These are phyloP conservation scores for Didymella segeticola DNA, from an alignment of 2,329 filamentous ascomycete genomes.

Conservation along the genomic window DNA sequence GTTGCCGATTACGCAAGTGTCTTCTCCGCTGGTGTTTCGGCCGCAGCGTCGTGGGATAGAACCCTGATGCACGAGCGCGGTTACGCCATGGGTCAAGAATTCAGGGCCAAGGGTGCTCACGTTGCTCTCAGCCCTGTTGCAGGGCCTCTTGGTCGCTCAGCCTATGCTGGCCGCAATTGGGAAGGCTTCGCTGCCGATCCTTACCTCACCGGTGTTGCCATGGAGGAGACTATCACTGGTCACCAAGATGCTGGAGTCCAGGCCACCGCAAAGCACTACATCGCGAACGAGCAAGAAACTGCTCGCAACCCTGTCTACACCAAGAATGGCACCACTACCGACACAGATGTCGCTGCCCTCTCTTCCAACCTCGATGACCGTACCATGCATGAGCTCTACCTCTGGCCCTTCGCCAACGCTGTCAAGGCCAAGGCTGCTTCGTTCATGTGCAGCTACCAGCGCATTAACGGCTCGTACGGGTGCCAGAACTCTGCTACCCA, in stretches of 20 bases:
- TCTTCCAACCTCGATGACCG: constrained; percentile 70
- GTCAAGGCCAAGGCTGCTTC: constrained; percentile 63
- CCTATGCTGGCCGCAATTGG: constrained; percentile 54
- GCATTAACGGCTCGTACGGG: constrained; percentile 45
- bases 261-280: constrained; percentile 59
- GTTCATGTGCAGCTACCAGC: constrained; percentile 65
- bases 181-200: constrained; percentile 55
- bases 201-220: constrained; percentile 52
- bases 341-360: constrained; percentile 56
- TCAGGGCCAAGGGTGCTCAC: constrained; percentile 48
- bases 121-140: constrained; percentile 59
- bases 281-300: constrained; percentile 68
- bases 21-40: constrained; percentile 51
- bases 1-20: constrained; percentile 46
- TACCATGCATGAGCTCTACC: constrained; percentile 70
- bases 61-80: constrained; percentile 48
- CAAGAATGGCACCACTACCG: constrained; percentile 65
- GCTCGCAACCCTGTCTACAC: constrained; percentile 48
- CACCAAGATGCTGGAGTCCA: constrained; percentile 53
- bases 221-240: constrained; percentile 50
- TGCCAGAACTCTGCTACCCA: constrained; percentile 51
- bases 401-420: constrained; percentile 71
- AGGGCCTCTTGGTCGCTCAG: constrained; percentile 53
- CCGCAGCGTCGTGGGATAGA: constrained; percentile 49
- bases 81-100: constrained; percentile 46